Evolutionary conservation across 1,284 basidiomycete genomes (phyloP).

Genomic region (Baeospora myosura): DNA sequence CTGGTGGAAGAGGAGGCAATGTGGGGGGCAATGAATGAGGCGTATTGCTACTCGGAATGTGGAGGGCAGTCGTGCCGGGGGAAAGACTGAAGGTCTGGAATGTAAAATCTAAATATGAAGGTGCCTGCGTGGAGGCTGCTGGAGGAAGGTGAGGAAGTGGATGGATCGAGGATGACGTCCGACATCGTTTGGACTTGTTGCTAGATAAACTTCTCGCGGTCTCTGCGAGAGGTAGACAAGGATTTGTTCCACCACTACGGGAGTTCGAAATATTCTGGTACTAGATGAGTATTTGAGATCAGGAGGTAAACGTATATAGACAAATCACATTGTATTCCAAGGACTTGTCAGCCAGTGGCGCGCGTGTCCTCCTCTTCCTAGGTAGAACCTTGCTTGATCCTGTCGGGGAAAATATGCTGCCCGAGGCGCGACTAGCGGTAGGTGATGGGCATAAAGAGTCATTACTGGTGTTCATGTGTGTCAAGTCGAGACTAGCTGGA

Average conservation of each 20-base stretch:
- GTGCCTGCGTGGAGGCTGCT: conserved; percentile 6
- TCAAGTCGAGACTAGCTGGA: conserved; percentile 9
- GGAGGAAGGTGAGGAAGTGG: conserved; percentile 11
- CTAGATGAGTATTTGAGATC: not conserved
- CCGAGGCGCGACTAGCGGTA: too few relatives aligned
- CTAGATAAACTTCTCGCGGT: too few relatives aligned
- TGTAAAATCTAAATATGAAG: conserved; percentile 10
- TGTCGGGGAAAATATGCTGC: too few relatives aligned
- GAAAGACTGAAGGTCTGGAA: conserved; percentile 13
- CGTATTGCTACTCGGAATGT: too few relatives aligned
- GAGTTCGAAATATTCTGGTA: not conserved
- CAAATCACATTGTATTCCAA: not conserved
- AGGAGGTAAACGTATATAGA: not conserved
- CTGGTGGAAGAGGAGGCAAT: conserved; percentile 11
- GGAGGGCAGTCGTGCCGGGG: not conserved
- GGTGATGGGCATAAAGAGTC: too few relatives aligned
- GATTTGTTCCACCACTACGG: not conserved
- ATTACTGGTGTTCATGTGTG: too few relatives aligned
- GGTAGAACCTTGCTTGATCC: too few relatives aligned
- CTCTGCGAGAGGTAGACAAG: not conserved
- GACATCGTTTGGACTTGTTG: too few relatives aligned
- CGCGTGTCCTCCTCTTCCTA: too few relatives aligned
- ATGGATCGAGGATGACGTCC: conserved; percentile 4
- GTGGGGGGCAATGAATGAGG: too few relatives aligned
- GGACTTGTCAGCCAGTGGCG: not conserved